A percentile compares a stretch with the other conserved stretches of the same genome.
These are phyloP conservation scores for Petasospora fabianii DNA, from an alignment of 1,139 yeast species.

Conservation along the genomic window DNA sequence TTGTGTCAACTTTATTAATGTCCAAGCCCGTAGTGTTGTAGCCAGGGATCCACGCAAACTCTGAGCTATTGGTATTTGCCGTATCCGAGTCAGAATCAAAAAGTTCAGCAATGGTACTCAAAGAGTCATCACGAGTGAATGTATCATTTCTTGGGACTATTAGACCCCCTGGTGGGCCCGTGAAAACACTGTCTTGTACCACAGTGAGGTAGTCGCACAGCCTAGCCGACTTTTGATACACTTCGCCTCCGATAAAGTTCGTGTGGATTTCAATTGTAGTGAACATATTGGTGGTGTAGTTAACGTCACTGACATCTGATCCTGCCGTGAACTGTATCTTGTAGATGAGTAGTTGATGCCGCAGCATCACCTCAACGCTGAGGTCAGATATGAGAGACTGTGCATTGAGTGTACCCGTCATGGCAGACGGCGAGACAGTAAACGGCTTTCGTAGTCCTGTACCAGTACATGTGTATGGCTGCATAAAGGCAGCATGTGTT, in stretches of 20 bases:
- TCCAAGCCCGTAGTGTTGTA: slow-evolving; percentile 2
- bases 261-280: slow-evolving; percentile 46
- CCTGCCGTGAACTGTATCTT: slow-evolving; percentile 10
- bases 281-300: slow-evolving; percentile 41
- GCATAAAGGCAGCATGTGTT: too few relatives aligned
- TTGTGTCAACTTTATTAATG: not conserved
- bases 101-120: slow-evolving; percentile 2
- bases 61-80: not conserved
- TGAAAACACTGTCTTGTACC: slow-evolving; percentile 3
- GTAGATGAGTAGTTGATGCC: slow-evolving; percentile 6
- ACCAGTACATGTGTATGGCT: too few relatives aligned
- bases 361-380: slow-evolving; percentile 8
- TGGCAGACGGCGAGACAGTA: too few relatives aligned
- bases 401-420: too few relatives aligned
- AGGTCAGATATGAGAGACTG: not conserved
- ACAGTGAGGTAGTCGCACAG: slow-evolving; percentile 42
- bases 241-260: slow-evolving; percentile 40
- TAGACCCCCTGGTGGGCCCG: slow-evolving; percentile 3
- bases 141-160: slow-evolving; percentile 2
- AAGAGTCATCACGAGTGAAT: slow-evolving; percentile 2
- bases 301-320: slow-evolving; percentile 36
- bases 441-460: too few relatives aligned
- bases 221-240: slow-evolving; percentile 38
- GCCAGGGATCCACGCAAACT: slow-evolving; percentile 5
- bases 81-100: not conserved